Evolutionary conservation across 2,329 filamentous ascomycete species (phyloP).

Genomic region (Byssochlamys sp.): DNA sequence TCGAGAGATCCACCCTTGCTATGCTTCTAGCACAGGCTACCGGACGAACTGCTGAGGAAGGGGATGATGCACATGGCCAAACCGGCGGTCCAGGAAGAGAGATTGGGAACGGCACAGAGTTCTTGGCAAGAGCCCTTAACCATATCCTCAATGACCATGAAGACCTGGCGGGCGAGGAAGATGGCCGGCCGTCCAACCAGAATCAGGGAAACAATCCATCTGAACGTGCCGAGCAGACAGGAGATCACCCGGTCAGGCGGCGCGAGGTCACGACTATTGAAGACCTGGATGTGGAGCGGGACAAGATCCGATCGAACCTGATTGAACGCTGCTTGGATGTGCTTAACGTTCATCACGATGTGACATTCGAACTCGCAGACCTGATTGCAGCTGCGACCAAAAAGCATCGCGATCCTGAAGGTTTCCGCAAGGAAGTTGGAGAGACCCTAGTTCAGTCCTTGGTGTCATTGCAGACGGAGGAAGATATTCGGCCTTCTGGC

Average conservation of each 20-base stretch:
- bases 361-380: slow-evolving; percentile 84
- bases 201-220: slow-evolving; percentile 11
- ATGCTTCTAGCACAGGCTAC: slow-evolving; percentile 26
- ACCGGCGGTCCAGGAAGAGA: slow-evolving; percentile 19
- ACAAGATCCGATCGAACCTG: slow-evolving; percentile 61
- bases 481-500: slow-evolving; percentile 45
- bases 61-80: slow-evolving; percentile 12
- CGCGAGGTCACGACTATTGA: slow-evolving; percentile 52
- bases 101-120: slow-evolving; percentile 24
- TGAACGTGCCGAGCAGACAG: slow-evolving; percentile 14
- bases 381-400: slow-evolving; percentile 65
- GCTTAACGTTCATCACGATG: slow-evolving; percentile 73
- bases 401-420: slow-evolving; percentile 51
- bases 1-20: slow-evolving; percentile 23
- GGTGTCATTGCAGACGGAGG: slow-evolving; percentile 54
- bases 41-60: slow-evolving; percentile 16
- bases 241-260: slow-evolving; percentile 13
- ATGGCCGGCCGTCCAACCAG: slow-evolving; percentile 14
- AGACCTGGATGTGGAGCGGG: slow-evolving; percentile 66
- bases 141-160: slow-evolving; percentile 29
- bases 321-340: slow-evolving; percentile 87
- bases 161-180: slow-evolving; percentile 14
- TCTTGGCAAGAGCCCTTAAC: slow-evolving; percentile 35
- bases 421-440: slow-evolving; percentile 62
- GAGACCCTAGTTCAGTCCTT: slow-evolving; percentile 75